These are phyloP conservation scores for Spinellus fusiger DNA, from an alignment of 192 early-diverging fungal genomes.

Conservation along the genomic window DNA sequence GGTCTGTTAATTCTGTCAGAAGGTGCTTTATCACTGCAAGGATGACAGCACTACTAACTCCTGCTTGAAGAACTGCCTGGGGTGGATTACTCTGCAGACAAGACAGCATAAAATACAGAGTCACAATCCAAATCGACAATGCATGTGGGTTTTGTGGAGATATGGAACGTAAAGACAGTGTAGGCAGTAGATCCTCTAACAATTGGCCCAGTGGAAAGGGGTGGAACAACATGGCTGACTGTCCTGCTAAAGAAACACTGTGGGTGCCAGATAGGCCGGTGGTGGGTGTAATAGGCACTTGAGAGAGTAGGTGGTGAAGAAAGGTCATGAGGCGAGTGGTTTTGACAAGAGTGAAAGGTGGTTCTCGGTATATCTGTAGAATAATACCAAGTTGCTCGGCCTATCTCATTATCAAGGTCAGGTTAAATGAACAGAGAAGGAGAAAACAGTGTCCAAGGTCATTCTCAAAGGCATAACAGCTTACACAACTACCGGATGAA, in stretches of 20 bases:
- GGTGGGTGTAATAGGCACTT: constrained; percentile 4
- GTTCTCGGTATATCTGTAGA: constrained; percentile 26
- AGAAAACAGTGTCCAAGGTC: neutral
- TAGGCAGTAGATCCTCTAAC: constrained; percentile 21
- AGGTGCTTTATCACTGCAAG: constrained; percentile 26
- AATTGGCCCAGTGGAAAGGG: constrained; percentile 24
- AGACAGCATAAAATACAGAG: constrained; percentile 29
- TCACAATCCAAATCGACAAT: constrained; percentile 24
- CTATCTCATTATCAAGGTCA: no score
- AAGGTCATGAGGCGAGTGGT: constrained; percentile 23
- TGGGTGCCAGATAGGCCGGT: neutral
- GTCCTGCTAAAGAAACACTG: neutral
- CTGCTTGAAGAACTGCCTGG: constrained; percentile 17
- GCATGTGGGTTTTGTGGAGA: neutral
- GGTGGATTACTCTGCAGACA: constrained; percentile 11
- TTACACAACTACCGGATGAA: constrained; percentile 23
- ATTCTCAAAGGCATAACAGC: neutral
- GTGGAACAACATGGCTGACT: neutral
- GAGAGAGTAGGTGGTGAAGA: constrained; percentile 21
- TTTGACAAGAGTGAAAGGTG: constrained; percentile 23
- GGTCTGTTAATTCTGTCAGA: constrained; percentile 21
- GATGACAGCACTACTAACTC: constrained; percentile 23
- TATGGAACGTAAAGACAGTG: constrained; percentile 11
- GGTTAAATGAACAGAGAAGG: no score
- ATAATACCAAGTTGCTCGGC: constrained; percentile 25